These are phyloP conservation scores for Saccharata proteae DNA, from an alignment of 2,329 filamentous ascomycete genomes.

Conservation along the genomic window DNA sequence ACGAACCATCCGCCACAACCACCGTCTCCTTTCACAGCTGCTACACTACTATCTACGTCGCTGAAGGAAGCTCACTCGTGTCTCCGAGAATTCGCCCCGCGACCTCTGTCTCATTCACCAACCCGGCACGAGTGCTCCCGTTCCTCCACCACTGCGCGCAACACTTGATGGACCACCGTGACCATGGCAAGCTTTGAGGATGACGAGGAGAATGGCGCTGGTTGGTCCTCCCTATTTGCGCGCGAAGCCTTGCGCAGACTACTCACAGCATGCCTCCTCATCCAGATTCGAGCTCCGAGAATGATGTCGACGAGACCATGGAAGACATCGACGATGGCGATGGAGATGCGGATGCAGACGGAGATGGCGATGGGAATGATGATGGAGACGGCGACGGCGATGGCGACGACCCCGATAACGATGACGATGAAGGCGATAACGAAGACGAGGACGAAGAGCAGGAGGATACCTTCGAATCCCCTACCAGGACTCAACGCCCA, in stretches of 20 bases:
- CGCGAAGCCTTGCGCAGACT: constrained; percentile 8
- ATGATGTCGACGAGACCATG: constrained; percentile 32
- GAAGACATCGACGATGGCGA: constrained; percentile 31
- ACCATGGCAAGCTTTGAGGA: constrained; percentile 31
- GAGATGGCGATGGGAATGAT: constrained; percentile 19
- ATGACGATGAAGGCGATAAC: constrained; percentile 23
- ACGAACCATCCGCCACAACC: too few relatives aligned
- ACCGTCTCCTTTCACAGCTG: too few relatives aligned
- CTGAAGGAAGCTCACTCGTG: too few relatives aligned
- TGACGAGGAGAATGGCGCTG: constrained; percentile 30
- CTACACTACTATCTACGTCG: too few relatives aligned
- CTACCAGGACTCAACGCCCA: constrained; percentile 25
- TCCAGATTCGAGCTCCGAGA: constrained; percentile 27
- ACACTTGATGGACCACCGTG: too few relatives aligned
- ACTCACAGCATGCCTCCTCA: constrained; percentile 16
- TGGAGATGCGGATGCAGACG: constrained; percentile 25
- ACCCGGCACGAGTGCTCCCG: too few relatives aligned
- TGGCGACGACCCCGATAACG: constrained; percentile 19
- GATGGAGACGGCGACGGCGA: constrained; percentile 28
- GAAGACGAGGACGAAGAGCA: constrained; percentile 30
- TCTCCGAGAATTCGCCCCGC: too few relatives aligned
- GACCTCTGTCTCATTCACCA: too few relatives aligned
- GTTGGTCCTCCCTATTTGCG: constrained; percentile 10
- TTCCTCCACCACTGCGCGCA: too few relatives aligned
- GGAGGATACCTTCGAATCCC: constrained; percentile 32